Conservation (phyloP, 352 stramenopile genomes). For the Pythium phragmiticola region DNA sequence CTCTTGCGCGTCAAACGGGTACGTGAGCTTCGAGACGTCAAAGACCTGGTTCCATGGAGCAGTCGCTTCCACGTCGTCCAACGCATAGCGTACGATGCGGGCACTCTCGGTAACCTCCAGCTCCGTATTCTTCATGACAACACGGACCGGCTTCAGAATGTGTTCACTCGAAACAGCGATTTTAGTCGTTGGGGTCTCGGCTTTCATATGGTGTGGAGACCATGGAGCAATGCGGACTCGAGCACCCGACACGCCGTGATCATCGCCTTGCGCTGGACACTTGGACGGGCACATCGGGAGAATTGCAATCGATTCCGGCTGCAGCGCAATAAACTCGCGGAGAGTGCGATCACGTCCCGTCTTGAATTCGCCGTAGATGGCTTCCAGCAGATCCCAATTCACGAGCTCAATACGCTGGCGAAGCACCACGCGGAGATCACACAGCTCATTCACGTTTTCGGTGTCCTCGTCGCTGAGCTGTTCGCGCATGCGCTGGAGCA, state of each 20-base stretch:
- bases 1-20: constrained; percentile 13
- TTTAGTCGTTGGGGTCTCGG: too few relatives aligned
- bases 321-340: constrained; percentile 5
- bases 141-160: background rate
- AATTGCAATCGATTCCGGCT: constrained; percentile 10
- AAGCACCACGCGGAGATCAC: background rate
- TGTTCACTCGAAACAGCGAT: too few relatives aligned
- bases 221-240: too few relatives aligned
- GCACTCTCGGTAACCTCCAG: background rate
- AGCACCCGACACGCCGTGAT: background rate
- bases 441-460: background rate
- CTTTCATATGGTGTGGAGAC: too few relatives aligned
- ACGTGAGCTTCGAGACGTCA: background rate
- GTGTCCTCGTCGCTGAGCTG: background rate
- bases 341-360: constrained; percentile 2
- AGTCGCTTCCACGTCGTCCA: background rate
- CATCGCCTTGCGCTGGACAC: background rate
- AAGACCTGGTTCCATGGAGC: constrained; percentile 3
- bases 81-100: background rate
- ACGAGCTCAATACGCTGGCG: background rate
- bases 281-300: background rate
- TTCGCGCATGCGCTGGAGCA: background rate
- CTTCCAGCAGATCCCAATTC: constrained; percentile 8
- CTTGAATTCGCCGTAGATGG: constrained; percentile 6
- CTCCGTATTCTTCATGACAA: background rate